phyloP scores from a whole-genome alignment of 352 stramenopile genomes.

The Phytophthora palmivora region DNA sequence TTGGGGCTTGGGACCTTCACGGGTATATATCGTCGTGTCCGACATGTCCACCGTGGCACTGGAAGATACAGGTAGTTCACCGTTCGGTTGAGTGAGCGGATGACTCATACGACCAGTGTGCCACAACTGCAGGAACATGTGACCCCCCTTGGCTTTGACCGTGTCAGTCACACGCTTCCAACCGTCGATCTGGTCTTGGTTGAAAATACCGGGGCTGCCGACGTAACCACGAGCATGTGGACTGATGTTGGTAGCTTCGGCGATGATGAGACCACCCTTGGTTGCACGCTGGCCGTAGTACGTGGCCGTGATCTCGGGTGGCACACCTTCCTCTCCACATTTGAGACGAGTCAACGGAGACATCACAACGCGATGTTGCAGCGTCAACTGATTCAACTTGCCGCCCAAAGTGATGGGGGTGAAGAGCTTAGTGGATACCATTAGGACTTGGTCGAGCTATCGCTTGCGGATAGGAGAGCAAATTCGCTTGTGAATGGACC shows the following conservation, averaged over 20 bases:
- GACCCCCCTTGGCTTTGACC: slow-evolving; percentile 59
- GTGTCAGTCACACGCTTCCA: slow-evolving; percentile 68
- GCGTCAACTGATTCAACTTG: slow-evolving; percentile 45
- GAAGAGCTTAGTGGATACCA: slow-evolving; percentile 43
- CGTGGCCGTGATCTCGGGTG: slow-evolving; percentile 43
- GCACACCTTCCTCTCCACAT: slow-evolving; percentile 41
- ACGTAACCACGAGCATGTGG: slow-evolving; percentile 40
- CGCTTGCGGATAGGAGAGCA: slow-evolving; percentile 5
- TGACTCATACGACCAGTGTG: slow-evolving; percentile 40
- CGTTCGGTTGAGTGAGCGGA: slow-evolving; percentile 47
- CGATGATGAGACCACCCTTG: slow-evolving; percentile 57
- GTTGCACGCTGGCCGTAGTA: slow-evolving; percentile 52
- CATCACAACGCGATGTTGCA: slow-evolving; percentile 66
- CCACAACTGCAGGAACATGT: slow-evolving; percentile 47
- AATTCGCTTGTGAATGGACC: slow-evolving; percentile 23
- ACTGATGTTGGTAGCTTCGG: slow-evolving; percentile 59
- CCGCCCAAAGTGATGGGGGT: slow-evolving; percentile 38
- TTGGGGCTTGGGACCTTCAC: slow-evolving; percentile 43
- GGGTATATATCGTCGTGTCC: slow-evolving; percentile 30
- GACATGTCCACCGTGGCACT: slow-evolving; percentile 44
- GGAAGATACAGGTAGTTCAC: slow-evolving; percentile 54
- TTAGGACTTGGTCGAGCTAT: slow-evolving; percentile 5
- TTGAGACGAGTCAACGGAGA: slow-evolving; percentile 57
- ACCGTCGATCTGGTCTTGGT: slow-evolving; percentile 42
- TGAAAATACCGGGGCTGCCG: slow-evolving; percentile 55